phyloP scores from a whole-genome alignment of 192 early-diverging fungal species.

The Irineochytrium annulatum region DNA sequence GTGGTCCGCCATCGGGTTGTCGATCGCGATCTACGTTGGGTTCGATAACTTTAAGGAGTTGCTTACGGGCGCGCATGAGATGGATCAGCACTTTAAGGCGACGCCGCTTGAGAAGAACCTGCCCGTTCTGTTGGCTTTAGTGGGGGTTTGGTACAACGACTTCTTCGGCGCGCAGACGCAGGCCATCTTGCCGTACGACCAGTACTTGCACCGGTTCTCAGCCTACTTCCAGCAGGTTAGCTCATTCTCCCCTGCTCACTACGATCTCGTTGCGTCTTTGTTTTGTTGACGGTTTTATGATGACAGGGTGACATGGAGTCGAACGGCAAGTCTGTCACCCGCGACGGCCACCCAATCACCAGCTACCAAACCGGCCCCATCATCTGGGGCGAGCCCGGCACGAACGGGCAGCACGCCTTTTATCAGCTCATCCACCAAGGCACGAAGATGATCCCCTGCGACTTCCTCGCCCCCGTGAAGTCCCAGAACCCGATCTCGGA shows the following conservation, averaged over 20 bases:
- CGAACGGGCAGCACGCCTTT: conserved; percentile 99
- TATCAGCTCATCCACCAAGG: conserved; percentile 99
- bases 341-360: conserved; percentile 68
- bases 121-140: conserved; percentile 80
- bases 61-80: conserved; percentile 86
- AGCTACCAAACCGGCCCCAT: conserved; percentile 90
- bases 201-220: conserved; percentile 96
- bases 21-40: conserved; percentile 92
- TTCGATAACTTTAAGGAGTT: conserved; percentile 92
- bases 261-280: neutral
- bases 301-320: conserved; percentile 96
- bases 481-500: conserved; percentile 87
- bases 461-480: conserved; percentile 93
- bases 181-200: conserved; percentile 96
- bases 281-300: neutral
- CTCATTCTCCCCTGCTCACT: no score
- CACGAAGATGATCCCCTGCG: conserved; percentile 91
- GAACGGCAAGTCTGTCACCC: conserved; percentile 92
- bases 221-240: conserved; percentile 95
- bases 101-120: conserved; percentile 91
- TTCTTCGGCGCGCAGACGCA: conserved; percentile 92
- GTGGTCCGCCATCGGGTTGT: conserved; percentile 99
- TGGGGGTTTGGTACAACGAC: conserved; percentile 99
- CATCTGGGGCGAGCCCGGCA: conserved; percentile 99
- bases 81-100: conserved; percentile 93